Evolutionary conservation across 371 early-diverging fungal genomes (phyloP).

Genomic region (Mucor sp.): DNA sequence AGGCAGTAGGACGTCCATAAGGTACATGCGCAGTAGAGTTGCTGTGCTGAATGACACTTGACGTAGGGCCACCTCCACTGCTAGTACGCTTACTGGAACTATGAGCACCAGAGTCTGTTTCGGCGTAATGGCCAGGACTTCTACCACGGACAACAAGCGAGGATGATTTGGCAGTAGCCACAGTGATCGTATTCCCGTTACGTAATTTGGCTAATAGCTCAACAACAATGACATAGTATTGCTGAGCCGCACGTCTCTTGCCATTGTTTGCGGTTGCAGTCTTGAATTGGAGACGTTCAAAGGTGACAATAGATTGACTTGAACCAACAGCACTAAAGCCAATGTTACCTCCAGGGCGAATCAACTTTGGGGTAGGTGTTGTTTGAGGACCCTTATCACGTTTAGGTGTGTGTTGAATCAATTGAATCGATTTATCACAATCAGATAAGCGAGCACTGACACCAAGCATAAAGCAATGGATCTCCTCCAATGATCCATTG

Average conservation of each 20-base stretch:
- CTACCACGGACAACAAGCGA: constrained; percentile 89
- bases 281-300: constrained; percentile 94
- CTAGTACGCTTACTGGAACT: constrained; percentile 49
- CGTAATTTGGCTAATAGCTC: constrained; percentile 64
- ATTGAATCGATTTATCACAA: constrained; percentile 66
- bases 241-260: constrained; percentile 83
- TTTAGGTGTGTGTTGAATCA: constrained; percentile 92
- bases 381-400: constrained; percentile 90
- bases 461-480: constrained; percentile 65
- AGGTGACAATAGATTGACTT: constrained; percentile 61
- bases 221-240: constrained; percentile 77
- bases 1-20: constrained; percentile 15
- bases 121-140: constrained; percentile 88
- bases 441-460: constrained; percentile 62
- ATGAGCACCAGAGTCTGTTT: constrained; percentile 38
- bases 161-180: constrained; percentile 73
- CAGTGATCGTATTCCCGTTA: constrained; percentile 45
- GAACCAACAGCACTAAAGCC: constrained; percentile 43
- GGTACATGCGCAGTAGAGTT: background rate
- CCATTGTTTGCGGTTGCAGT: constrained; percentile 92
- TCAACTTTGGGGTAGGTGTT: constrained; percentile 62
- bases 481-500: constrained; percentile 27
- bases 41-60: constrained; percentile 1
- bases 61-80: background rate
- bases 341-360: constrained; percentile 60